Evolutionary conservation across 2,329 filamentous ascomycete genomes (phyloP), one percentile per base, ranked within the genome.

Genomic region (Diaporthe capsici): DNA sequence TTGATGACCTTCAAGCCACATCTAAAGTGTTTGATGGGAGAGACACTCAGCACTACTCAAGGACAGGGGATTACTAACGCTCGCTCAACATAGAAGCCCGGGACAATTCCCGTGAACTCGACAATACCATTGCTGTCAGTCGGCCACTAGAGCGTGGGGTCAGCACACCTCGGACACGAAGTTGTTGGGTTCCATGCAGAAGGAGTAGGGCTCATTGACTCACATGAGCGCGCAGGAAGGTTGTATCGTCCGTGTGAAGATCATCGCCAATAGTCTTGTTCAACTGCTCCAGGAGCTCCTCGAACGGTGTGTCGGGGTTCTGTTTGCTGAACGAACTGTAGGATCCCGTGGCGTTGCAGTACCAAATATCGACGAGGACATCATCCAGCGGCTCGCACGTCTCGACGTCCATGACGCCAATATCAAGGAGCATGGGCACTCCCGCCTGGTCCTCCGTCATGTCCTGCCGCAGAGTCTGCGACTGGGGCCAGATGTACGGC

Each of bases 351-450:
- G 82, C 77, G 70, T 84, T 84, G 75, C 80, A 81, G 49, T 83
- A 79, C 83, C 83, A 85, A 42, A 81, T 78, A 72, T 84, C 81
- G 39, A 84, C 71, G 67, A 80, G 81, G 22, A 84, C 77, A 55
- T 79, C 76, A 0, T 78, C 77, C 17, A 83, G 76, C 2, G 81
- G 79, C 65, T 80, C 76, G 78, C 83, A 84, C 71, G 80, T 83
- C 28, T 78, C 78, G 22, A 80, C 78, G 72, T 84, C 81, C 57
- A 84, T 78, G 57, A 83, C 77, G 55, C 83, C 82, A 22, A 83
- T 74, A 47, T 84, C 83, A 20, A 84, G 78, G 68, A 81, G 80
- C 39, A 85, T 72, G 9, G 81, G 79, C 17, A 85, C 77, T 71
- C 83, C 83, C 5, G 73, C 75, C 72, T 83, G 80, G 58, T 78